Evolutionary conservation across 306 rosid species (phyloP), one percentile per base, ranked within the genome.

Genomic region (Cucurbita argyrosperma): DNA sequence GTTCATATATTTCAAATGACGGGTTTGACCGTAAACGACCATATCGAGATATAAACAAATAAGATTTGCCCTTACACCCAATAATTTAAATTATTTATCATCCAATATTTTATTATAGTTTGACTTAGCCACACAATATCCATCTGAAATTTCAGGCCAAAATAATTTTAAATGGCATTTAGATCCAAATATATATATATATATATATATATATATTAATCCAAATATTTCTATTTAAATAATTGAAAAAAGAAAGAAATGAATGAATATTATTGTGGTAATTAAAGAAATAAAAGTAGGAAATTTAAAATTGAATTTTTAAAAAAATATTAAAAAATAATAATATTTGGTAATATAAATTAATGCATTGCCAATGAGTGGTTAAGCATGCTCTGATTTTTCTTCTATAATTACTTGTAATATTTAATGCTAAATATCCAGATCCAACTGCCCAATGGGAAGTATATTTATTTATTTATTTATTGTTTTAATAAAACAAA

Each of bases 341-440:
- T 42, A 42, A 42, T 43, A 45, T 45, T 45, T 45, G 49, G 11
- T 45, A 45, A 8, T 45, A 45, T 45, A 45, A 45, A 45, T 9
- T 45, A 45, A 45, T 45, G 49, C 49, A 42, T 40, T 63, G 70
- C 7, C 50, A 16, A 63, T 39, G 26, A 64, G 49, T 64, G 71
- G 71, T 26, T n/a, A 42, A 42, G 50, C 67, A 61, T 10, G n/a
- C 52, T n/a, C 9, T 65, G 35, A 65, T n/a, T 42, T 63, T 42
- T 40, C 35, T 18, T 10, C 9, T 40, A 12, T n/a, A 64, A n/a
- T 64, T 42, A 39, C 26, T 19, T 42, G 15, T 40, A 42, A 64
- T 64, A 64, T 40, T 64, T 65, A 65, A 65, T 65, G 71, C 71
- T 40, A 65, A 42, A 65, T 42, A 65, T 65, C 71, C 18, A n/a